Conservation (phyloP, 2,329 filamentous ascomycete genomes). For the Davidsoniella neocaledoniae region DNA sequence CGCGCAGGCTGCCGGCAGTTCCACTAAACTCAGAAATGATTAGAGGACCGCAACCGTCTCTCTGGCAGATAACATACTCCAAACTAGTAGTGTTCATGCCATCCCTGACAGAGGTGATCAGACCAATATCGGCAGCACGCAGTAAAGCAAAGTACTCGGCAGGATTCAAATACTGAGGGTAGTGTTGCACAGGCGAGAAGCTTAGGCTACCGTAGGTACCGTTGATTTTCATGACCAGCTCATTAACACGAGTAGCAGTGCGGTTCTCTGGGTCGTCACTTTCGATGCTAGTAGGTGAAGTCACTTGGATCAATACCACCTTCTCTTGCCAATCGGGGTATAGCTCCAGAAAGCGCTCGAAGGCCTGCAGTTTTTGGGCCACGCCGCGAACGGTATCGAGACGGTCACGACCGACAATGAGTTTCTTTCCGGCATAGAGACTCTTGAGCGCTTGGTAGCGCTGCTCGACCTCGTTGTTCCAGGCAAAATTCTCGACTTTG, state of each 20-base stretch:
- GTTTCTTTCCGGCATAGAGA: constrained; percentile 76
- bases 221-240: constrained; percentile 82
- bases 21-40: constrained; percentile 96
- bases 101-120: constrained; percentile 90
- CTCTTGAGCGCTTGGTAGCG: constrained; percentile 57
- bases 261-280: constrained; percentile 65
- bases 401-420: constrained; percentile 90
- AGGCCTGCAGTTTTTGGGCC: constrained; percentile 88
- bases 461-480: constrained; percentile 50
- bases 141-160: constrained; percentile 93
- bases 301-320: constrained; percentile 89
- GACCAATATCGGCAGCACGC: constrained; percentile 71
- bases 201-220: constrained; percentile 75
- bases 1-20: constrained; percentile 68
- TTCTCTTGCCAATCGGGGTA: constrained; percentile 86
- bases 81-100: constrained; percentile 97
- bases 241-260: constrained; percentile 75
- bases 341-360: constrained; percentile 76
- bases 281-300: constrained; percentile 67
- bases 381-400: constrained; percentile 85
- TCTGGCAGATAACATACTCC: constrained; percentile 87
- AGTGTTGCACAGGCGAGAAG: constrained; percentile 85
- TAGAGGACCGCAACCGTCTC: constrained; percentile 67
- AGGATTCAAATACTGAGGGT: constrained; percentile 76
- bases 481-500: constrained; percentile 59